A percentile compares a stretch with the other conserved stretches of the same genome.
Conservation (phyloP, 2,329 filamentous ascomycete species). For the Didymella arachidicola region DNA sequence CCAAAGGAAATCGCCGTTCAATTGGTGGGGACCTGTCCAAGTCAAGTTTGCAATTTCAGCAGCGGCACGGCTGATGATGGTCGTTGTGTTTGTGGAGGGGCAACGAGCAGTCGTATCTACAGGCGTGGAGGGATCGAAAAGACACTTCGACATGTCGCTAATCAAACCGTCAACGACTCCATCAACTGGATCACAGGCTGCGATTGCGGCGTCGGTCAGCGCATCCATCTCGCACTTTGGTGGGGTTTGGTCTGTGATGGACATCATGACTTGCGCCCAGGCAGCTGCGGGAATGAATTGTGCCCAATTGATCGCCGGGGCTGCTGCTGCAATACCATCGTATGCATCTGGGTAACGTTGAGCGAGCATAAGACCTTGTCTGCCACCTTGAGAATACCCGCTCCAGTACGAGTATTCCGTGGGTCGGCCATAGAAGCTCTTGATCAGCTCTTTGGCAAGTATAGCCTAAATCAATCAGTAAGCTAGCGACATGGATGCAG, state of each 20-base stretch:
- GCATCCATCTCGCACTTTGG: slow-evolving; percentile 23
- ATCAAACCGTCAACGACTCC: slow-evolving; percentile 41
- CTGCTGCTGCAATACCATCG: slow-evolving; percentile 52
- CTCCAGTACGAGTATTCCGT: no score
- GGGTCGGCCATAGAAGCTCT: no score
- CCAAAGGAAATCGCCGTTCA: slow-evolving; percentile 14
- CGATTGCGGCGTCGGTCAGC: slow-evolving; percentile 18
- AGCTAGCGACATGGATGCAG: no score
- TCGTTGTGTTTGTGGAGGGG: not conserved
- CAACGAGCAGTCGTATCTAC: not conserved
- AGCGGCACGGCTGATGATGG: not conserved
- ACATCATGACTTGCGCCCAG: slow-evolving; percentile 41
- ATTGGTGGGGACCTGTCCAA: not conserved
- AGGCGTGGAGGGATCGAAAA: slow-evolving; percentile 12
- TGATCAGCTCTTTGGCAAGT: no score
- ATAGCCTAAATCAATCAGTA: no score
- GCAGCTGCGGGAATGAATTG: slow-evolving; percentile 28
- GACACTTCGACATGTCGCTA: slow-evolving; percentile 33
- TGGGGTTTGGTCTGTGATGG: slow-evolving; percentile 27
- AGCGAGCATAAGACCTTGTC: slow-evolving; percentile 21
- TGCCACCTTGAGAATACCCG: no score
- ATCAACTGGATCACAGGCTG: slow-evolving; percentile 31
- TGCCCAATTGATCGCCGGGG: slow-evolving; percentile 51
- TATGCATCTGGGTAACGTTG: slow-evolving; percentile 39
- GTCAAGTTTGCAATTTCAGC: not conserved